Evolutionary conservation across 768 basidiomycete species (phyloP).

Genomic region (Russula ochroleuca): DNA sequence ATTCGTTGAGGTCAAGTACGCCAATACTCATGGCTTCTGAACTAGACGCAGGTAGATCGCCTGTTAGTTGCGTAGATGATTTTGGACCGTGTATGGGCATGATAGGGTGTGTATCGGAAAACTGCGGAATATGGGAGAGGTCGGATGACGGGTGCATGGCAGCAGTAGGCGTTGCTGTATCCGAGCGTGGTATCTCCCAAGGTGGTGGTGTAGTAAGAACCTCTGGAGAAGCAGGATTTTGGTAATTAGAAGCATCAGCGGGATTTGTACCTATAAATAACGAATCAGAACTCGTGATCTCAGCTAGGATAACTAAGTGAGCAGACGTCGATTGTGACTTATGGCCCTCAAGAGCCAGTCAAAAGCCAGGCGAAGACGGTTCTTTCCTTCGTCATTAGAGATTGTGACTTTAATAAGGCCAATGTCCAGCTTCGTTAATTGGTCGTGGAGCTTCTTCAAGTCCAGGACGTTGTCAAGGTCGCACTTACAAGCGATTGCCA

Average conservation of each 20-base stretch:
- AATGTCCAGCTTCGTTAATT: constrained; percentile 61
- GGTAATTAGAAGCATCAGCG: constrained; percentile 40
- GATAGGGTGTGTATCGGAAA: background rate
- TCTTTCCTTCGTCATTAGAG: constrained; percentile 51
- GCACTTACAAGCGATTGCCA: constrained; percentile 86
- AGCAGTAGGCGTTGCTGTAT: constrained; percentile 50
- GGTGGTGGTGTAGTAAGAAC: constrained; percentile 47
- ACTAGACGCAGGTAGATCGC: constrained; percentile 44
- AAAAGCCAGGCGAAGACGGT: constrained; percentile 71
- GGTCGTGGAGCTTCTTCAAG: constrained; percentile 46
- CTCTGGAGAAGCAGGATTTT: constrained; percentile 73
- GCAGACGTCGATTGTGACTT: constrained; percentile 31
- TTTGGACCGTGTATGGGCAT: constrained; percentile 29
- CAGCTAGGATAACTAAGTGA: background rate
- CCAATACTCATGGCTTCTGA: constrained; percentile 38
- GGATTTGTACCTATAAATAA: constrained; percentile 11
- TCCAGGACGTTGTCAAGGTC: constrained; percentile 61
- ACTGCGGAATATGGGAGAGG: constrained; percentile 25
- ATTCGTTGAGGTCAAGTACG: constrained; percentile 29
- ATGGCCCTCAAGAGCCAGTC: constrained; percentile 69
- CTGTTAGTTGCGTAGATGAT: constrained; percentile 55
- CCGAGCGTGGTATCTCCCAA: constrained; percentile 50
- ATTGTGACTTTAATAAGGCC: constrained; percentile 74
- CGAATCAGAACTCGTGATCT: constrained; percentile 1
- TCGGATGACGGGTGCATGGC: constrained; percentile 29